phyloP scores from a whole-genome alignment of 148 eudicot genomes.

The Fagopyrum tataricum region DNA sequence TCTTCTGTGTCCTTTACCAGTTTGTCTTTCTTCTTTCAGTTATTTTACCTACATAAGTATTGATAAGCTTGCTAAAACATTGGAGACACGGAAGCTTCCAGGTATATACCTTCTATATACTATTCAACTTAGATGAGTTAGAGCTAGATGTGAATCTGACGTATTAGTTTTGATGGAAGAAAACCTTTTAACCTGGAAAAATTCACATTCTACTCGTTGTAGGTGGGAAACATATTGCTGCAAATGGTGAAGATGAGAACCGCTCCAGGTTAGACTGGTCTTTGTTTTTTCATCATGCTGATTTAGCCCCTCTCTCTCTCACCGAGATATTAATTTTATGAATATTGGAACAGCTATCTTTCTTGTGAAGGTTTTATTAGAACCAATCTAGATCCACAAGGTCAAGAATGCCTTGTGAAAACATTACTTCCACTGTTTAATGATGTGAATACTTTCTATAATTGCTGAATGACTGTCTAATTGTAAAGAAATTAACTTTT shows the following conservation, averaged over 20 bases:
- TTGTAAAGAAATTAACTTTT: neutral
- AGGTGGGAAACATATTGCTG: slow-evolving; percentile 24
- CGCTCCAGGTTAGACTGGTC: slow-evolving; percentile 38
- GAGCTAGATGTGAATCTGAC: neutral
- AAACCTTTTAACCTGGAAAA: neutral
- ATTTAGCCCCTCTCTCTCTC: neutral
- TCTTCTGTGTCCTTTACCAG: neutral
- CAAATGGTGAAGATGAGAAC: slow-evolving; percentile 24
- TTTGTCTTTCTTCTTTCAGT: slow-evolving; percentile 13
- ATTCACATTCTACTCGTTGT: neutral
- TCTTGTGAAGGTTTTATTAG: neutral
- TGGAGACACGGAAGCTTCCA: neutral
- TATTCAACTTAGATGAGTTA: neutral
- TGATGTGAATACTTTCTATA: neutral
- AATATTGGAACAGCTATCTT: neutral
- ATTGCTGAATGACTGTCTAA: neutral
- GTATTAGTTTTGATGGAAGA: neutral
- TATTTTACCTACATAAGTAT: slow-evolving; percentile 12
- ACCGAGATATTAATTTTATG: neutral
- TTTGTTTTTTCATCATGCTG: neutral
- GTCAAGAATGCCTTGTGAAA: neutral
- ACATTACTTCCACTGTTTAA: neutral
- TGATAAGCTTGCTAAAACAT: slow-evolving; percentile 14
- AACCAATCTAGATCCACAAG: neutral
- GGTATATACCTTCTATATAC: slow-evolving; percentile 4